Evolutionary conservation across 257 asterid species (phyloP), one percentile per base, ranked within the genome.

Genomic region (Solanum sejunctum): DNA sequence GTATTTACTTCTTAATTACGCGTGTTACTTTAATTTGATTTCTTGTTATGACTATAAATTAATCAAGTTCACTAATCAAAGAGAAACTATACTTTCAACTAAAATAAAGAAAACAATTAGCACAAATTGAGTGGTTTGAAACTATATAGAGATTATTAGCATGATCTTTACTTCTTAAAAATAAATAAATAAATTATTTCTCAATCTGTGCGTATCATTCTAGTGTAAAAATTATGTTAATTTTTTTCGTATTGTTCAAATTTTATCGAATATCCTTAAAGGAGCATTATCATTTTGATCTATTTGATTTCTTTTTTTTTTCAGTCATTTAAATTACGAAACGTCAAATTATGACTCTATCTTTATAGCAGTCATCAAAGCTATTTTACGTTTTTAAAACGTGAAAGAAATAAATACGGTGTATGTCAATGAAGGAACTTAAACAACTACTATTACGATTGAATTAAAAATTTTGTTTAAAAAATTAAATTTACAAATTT

Each of bases 311-410:
- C 16, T 64, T 64, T 63, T 21, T 64, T 64, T 26, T 0, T 1
- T 3, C 26, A 0, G 0, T 26, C 3, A 26, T 64, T 64, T 64
- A 64, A 2, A 10, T 64, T 26, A 6, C 11, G 8, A 0, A 64
- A 12, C 0, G 7, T 64, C 20, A 64, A 26, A 64, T 64, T 13
- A 26, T 26, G 28, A 64, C 0, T 7, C 1, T 41, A 0, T 0
- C 41, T 64, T 5, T 64, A 6, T 1, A 23, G 20, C 6, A 0
- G 0, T 0, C 10, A 4, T 63, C 70, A 12, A 0, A 23, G 1
- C 2, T 6, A 63, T 18, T 18, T 56, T 17, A 63, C 18, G 5
- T 63, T 0, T 18, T 57, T 20, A 57, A 18, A 57, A 63, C 1
- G 5, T 63, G 39, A 12, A 63, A 63, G 10, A 39, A 63, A 63